Evolutionary conservation across 495 filamentous ascomycete species (phyloP).

Genomic region (Penicillium salamii): DNA sequence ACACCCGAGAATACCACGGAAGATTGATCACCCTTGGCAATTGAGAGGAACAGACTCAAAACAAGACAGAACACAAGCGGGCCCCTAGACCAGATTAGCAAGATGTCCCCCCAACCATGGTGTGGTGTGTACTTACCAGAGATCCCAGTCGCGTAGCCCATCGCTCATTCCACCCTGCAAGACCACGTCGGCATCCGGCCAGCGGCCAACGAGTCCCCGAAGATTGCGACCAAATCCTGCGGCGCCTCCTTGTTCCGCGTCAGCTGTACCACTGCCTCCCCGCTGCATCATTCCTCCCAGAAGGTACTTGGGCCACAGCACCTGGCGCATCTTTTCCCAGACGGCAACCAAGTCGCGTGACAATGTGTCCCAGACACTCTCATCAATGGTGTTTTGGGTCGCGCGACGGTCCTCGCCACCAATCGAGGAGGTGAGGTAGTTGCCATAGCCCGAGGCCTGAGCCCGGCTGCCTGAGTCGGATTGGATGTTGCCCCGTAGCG

Average conservation of each 20-base stretch:
- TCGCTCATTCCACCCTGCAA: slow-evolving; percentile 79
- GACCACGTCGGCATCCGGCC: slow-evolving; percentile 69
- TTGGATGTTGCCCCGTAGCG: slow-evolving; percentile 78
- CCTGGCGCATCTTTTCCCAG: slow-evolving; percentile 96
- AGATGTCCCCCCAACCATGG: no score
- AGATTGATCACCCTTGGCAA: slow-evolving; percentile 73
- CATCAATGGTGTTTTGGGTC: slow-evolving; percentile 90
- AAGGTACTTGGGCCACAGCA: slow-evolving; percentile 95
- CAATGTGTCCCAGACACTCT: slow-evolving; percentile 93
- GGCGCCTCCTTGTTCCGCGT: slow-evolving; percentile 62
- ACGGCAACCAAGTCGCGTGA: slow-evolving; percentile 87
- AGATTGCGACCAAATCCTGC: slow-evolving; percentile 60
- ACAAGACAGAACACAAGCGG: slow-evolving; percentile 89
- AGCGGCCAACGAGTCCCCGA: slow-evolving; percentile 62
- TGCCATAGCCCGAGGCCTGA: slow-evolving; percentile 36
- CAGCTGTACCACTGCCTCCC: slow-evolving; percentile 68
- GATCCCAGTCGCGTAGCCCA: slow-evolving; percentile 91
- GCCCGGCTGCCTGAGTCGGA: slow-evolving; percentile 49
- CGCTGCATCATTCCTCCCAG: slow-evolving; percentile 66
- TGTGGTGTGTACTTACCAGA: slow-evolving; percentile 61
- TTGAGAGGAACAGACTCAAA: slow-evolving; percentile 79
- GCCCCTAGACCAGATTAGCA: slow-evolving; percentile 50
- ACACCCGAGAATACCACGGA: slow-evolving; percentile 90
- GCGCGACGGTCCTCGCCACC: slow-evolving; percentile 93
- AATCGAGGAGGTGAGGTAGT: slow-evolving; percentile 83